These are phyloP conservation scores for Epichloe glyceriae DNA, from an alignment of 2,329 filamentous ascomycete species.

Conservation along the genomic window DNA sequence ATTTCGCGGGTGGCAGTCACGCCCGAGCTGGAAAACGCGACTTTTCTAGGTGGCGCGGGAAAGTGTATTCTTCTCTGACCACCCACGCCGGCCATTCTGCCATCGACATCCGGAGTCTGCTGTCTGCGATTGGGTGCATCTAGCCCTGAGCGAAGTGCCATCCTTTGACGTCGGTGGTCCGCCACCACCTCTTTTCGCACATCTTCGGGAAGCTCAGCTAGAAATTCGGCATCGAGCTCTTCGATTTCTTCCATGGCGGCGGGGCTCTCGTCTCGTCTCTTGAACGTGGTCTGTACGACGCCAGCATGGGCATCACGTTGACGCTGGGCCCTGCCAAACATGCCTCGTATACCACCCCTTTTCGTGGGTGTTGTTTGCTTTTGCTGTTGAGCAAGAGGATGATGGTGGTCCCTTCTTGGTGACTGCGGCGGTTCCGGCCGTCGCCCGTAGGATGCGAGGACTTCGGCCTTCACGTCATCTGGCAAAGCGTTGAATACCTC, in stretches of 20 bases:
- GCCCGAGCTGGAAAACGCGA: conserved; percentile 31
- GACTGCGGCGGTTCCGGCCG: conserved; percentile 31
- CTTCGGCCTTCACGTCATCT: conserved; percentile 71
- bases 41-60: conserved; percentile 29
- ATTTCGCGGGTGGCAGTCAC: conserved; percentile 43
- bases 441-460: conserved; percentile 57
- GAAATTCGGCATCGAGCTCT: conserved; percentile 56
- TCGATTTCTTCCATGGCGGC: conserved; percentile 24
- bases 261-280: conserved; percentile 16
- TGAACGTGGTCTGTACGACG: conserved; percentile 63
- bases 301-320: conserved; percentile 42
- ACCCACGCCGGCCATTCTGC: conserved; percentile 16
- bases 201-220: conserved; percentile 72
- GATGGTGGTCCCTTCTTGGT: conserved; percentile 35
- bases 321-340: conserved; percentile 34
- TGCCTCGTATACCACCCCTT: conserved; percentile 32
- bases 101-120: conserved; percentile 12
- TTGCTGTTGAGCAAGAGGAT: conserved; percentile 35
- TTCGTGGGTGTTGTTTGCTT: conserved; percentile 54
- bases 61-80: conserved; percentile 33
- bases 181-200: conserved; percentile 65
- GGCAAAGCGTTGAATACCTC: conserved; percentile 76
- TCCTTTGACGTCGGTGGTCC: conserved; percentile 47
- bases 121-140: conserved; percentile 21
- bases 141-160: conserved; percentile 43